Evolutionary conservation across 2,329 filamentous ascomycete genomes (phyloP), one percentile per base, ranked within the genome.

Genomic region (Xylaria digitata): DNA sequence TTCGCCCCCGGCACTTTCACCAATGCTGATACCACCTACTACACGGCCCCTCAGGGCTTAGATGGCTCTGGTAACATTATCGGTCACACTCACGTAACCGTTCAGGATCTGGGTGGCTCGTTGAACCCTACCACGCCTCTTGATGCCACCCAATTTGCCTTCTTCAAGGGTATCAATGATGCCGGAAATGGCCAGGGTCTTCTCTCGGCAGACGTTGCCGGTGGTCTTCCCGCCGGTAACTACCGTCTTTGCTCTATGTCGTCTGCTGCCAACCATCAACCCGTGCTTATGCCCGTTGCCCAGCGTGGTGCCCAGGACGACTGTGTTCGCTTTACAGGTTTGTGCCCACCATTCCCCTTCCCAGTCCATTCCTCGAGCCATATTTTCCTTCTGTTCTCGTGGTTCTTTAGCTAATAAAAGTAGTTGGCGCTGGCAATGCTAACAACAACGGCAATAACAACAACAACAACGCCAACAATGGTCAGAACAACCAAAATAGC

Each of bases 141-240:
- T 6, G 83, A 89, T 68, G 82, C 87, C 37, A 78, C 75, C 23
- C 77, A 82, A 74, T 89, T 87, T 71, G 85, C 80, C 74, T 89
- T 89, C 78, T 90, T 90, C 85, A 89, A 90, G 82, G 88, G 88
- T 67, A 87, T 90, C 80, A 89, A 90, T 78, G 87, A 89, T 67
- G 82, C 79, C 17, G 87, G 87, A 40, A 83, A 90, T 72, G 84
- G 83, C 37, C 72, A 85, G 1, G 87, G 87, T 57, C 79, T 82
- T 5, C 80, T 90, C 11, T 77, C 80, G 13, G 85, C 87, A 45
- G 78, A 76, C 1, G 88, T 90, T 26, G 78, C 80, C 0, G 86
- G 84, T 63, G 89, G 88, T 73, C 84, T 90, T 2, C 86, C 87
- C 2, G 81, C 82, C 2, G 88, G 88, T 42, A 87, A 86, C 80